Percentiles rank a stretch among this genome's conserved stretches.
phyloP scores from a whole-genome alignment of 352 stramenopile genomes.

The Phytophthora nicotianae region DNA sequence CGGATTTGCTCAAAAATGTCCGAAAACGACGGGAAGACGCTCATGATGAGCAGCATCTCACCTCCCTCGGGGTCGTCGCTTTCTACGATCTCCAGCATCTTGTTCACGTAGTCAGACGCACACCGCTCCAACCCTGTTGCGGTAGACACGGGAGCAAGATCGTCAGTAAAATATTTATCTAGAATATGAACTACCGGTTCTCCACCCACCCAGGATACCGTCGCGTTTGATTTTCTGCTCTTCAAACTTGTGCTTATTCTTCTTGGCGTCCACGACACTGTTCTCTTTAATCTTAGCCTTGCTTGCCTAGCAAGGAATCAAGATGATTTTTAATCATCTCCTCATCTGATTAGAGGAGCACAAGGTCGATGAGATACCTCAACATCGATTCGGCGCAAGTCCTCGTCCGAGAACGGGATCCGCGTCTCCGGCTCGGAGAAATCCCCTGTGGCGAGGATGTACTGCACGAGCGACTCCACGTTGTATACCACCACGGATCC shows the following conservation, averaged over 20 bases:
- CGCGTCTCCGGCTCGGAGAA: conserved; percentile 90
- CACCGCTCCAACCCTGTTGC: conserved; percentile 9
- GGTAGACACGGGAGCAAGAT: neutral
- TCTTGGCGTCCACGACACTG: conserved; percentile 78
- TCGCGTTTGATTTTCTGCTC: conserved; percentile 84
- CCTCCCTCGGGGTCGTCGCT: conserved; percentile 78
- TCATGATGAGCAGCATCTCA: conserved; percentile 83
- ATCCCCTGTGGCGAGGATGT: conserved; percentile 88
- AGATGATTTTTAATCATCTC: conserved; percentile 34
- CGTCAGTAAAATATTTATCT: conserved; percentile 6
- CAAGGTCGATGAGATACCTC: conserved; percentile 49
- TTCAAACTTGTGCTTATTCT: conserved; percentile 80
- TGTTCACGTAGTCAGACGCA: conserved; percentile 84
- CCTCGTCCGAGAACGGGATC: conserved; percentile 85
- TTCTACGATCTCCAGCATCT: conserved; percentile 89
- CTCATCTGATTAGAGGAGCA: conserved; percentile 39
- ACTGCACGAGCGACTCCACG: conserved; percentile 86
- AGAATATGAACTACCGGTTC: neutral
- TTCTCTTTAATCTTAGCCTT: conserved; percentile 62
- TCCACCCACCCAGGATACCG: conserved; percentile 68
- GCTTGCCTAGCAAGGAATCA: conserved; percentile 57
- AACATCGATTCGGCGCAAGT: conserved; percentile 75
- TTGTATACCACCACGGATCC: conserved; percentile 88
- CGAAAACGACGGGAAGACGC: conserved; percentile 88
- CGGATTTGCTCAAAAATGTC: conserved; percentile 89